Evolutionary conservation across 2,329 filamentous ascomycete genomes (phyloP).

Genomic region (Aspergillus luchuensis): DNA sequence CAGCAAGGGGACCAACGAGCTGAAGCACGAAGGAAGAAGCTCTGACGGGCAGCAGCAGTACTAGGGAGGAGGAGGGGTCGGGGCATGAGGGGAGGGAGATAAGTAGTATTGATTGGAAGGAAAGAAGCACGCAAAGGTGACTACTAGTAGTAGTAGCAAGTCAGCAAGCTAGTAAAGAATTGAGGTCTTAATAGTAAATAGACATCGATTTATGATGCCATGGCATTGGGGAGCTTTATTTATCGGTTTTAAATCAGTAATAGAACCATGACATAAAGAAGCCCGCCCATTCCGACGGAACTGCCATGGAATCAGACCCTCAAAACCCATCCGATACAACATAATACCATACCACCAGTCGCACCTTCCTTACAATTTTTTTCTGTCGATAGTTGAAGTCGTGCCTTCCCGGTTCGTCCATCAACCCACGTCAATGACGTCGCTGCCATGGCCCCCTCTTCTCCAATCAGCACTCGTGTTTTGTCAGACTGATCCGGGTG

Average conservation of each 20-base stretch:
- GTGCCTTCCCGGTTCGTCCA: background rate
- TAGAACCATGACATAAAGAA: too few relatives aligned
- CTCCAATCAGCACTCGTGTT: constrained; percentile 12
- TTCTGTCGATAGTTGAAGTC: background rate
- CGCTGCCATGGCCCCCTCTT: background rate
- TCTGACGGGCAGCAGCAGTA: constrained; percentile 15
- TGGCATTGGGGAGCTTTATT: too few relatives aligned
- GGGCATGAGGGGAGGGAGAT: constrained; percentile 15
- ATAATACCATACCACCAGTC: background rate
- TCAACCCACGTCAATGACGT: constrained; percentile 14
- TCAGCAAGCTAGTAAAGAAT: too few relatives aligned
- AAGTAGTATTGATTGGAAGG: background rate
- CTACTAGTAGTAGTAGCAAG: too few relatives aligned
- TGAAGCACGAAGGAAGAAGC: constrained; percentile 19
- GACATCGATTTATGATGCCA: background rate
- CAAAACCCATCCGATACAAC: too few relatives aligned
- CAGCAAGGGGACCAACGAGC: constrained; percentile 14
- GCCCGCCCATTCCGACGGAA: too few relatives aligned
- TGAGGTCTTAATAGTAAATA: too few relatives aligned
- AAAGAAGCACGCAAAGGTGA: too few relatives aligned
- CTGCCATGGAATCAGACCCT: too few relatives aligned
- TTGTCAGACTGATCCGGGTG: constrained; percentile 12
- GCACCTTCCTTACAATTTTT: background rate
- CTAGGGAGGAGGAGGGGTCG: constrained; percentile 17
- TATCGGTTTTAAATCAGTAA: too few relatives aligned